A percentile compares a stretch with the other conserved stretches of the same genome.
Conservation (phyloP, 768 basidiomycete genomes). For the Mycena albidolilacea region DNA sequence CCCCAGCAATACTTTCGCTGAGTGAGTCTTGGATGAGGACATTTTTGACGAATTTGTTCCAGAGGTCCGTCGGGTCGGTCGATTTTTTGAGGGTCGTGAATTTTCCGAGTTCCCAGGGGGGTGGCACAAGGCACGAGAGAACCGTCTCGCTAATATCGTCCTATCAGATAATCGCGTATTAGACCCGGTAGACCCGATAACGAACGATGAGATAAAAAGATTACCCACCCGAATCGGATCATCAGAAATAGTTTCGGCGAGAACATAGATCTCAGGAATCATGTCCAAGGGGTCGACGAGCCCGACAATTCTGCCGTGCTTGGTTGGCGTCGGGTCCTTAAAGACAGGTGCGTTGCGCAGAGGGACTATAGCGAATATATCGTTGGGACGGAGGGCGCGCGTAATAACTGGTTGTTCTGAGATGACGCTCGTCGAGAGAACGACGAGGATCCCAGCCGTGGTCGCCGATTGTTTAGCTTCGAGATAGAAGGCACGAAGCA, state of each 20-base stretch:
- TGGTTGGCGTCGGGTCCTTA: constrained; percentile 45
- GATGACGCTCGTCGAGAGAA: constrained; percentile 55
- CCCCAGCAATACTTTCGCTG: constrained; percentile 54
- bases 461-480: constrained; percentile 27
- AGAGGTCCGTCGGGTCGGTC: constrained; percentile 55
- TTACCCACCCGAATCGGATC: constrained; percentile 33
- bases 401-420: constrained; percentile 51
- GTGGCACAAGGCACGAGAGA: constrained; percentile 49
- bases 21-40: constrained; percentile 51
- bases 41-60: constrained; percentile 60
- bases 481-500: constrained; percentile 59
- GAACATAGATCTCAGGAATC: constrained; percentile 60
- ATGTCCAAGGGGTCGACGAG: constrained; percentile 74
- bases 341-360: constrained; percentile 63
- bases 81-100: constrained; percentile 45
- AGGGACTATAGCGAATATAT: constrained; percentile 65
- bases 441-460: constrained; percentile 54
- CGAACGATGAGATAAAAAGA: constrained; percentile 1
- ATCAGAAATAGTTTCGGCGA: constrained; percentile 38
- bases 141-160: constrained; percentile 47
- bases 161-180: constrained; percentile 38
- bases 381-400: constrained; percentile 52
- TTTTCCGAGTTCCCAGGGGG: constrained; percentile 57
- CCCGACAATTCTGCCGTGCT: constrained; percentile 59
- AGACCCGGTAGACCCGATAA: not conserved